Evolutionary conservation across 257 asterid species (phyloP), one percentile per base, ranked within the genome.

Genomic region (Handroanthus guayacan): DNA sequence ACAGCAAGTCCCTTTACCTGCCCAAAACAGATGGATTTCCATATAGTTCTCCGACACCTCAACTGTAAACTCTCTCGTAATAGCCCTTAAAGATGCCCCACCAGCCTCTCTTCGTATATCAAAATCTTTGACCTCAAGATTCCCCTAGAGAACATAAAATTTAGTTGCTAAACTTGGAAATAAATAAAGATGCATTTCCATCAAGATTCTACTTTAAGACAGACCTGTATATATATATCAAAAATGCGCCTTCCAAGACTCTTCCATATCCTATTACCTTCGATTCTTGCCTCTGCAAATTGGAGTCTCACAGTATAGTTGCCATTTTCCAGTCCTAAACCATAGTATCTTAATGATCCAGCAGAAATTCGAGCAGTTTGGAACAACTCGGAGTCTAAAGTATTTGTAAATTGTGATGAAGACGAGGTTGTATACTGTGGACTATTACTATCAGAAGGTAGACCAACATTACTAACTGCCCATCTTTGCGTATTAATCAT

Each of bases 1-100:
- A 82, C 95, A 89, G 67, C 95, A 90, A 68, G 97, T 90, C 74
- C 97, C 97, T 82, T 89, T 92, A 71, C 97, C 97, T 7, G 91
- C 96, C 97, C 97, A 92, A 72, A 89, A 87, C 31, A 93, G 84
- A 85, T 93, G 98, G 67, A 93, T 76, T 67, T 93, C 98, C 4
- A 93, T 64, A 80, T 86, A 82, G 78, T 93, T 93, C 70, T 84
- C 89, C 16, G 82, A 69, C 37, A 93, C 97, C 14, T 47, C 67
- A 71, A 63, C 93, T 1, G 4, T 84, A 71, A 79, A 89, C 43
- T 48, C 60, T 86, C 71, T 71, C 57, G 41, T 64, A 44, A 86
- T 82, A 69, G 95, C 92, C 57, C 80, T 51, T 17, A 85, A 78
- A 65, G 88, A 65, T 37, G 51, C 60, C 38, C 82, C 73, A 8